These are phyloP conservation scores for Thuja plicata DNA, from an alignment of 83 land plant genomes.

Conservation along the genomic window DNA sequence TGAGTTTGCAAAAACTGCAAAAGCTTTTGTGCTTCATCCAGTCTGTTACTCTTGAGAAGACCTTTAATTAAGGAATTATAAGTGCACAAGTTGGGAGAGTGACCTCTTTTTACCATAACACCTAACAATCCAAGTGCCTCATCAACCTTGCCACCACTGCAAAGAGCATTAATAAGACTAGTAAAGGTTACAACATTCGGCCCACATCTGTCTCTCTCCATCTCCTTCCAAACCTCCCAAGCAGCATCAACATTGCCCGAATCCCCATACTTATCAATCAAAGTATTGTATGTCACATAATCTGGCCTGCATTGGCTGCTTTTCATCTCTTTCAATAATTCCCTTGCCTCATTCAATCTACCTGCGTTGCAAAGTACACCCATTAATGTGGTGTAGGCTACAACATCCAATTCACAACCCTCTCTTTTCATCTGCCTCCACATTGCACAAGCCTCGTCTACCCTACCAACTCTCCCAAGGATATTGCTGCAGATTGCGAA, in stretches of 20 bases:
- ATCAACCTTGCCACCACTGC: conserved; percentile 44
- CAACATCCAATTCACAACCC: conserved; percentile 61
- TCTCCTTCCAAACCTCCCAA: conserved; percentile 47
- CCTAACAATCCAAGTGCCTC: conserved; percentile 43
- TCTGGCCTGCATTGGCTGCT: conserved; percentile 46
- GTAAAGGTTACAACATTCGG: conserved; percentile 62
- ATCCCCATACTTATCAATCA: conserved; percentile 56
- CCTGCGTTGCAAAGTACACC: conserved; percentile 63
- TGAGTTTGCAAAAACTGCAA: conserved; percentile 26
- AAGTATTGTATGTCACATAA: conserved; percentile 53
- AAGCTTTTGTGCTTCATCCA: conserved; percentile 50
- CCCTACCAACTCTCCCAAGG: conserved; percentile 59
- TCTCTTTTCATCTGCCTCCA: conserved; percentile 49
- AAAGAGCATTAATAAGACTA: conserved; percentile 52
- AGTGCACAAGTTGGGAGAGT: conserved; percentile 48
- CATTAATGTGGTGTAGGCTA: conserved; percentile 59
- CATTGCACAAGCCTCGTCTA: conserved; percentile 42
- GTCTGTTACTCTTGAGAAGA: conserved; percentile 34
- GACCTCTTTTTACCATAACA: conserved; percentile 38
- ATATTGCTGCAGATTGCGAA: conserved; percentile 63
- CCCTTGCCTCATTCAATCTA: conserved; percentile 47
- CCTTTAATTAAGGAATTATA: conserved; percentile 68
- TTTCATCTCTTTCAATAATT: conserved; percentile 51
- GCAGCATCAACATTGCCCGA: conserved; percentile 37
- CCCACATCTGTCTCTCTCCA: conserved; percentile 60